These are phyloP conservation scores for Citrullus mucosospermus DNA, from an alignment of 306 rosid species.

Conservation along the genomic window DNA sequence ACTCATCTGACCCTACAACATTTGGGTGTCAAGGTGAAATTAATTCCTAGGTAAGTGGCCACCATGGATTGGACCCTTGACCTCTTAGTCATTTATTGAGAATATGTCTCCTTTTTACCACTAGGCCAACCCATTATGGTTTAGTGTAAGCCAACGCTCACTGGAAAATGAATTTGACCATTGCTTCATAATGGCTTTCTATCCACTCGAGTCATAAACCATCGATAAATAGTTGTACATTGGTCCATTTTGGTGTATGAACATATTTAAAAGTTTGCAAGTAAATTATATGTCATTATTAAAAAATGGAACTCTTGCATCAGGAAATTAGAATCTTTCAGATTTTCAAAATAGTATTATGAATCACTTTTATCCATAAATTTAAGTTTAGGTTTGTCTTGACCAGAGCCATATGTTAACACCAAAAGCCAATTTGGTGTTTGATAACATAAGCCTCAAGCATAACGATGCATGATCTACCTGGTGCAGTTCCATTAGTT, in stretches of 20 bases:
- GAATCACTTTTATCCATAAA: neutral
- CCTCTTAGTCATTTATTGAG: no score
- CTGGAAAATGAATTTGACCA: neutral
- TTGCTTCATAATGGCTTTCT: neutral
- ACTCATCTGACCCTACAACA: no score
- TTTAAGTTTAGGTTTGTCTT: neutral
- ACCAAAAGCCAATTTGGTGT: neutral
- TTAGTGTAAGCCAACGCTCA: no score
- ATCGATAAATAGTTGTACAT: neutral
- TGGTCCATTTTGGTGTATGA: neutral
- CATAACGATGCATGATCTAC: conserved; percentile 22
- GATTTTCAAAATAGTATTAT: neutral
- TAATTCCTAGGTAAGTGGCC: no score
- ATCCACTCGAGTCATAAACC: neutral
- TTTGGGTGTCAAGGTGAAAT: no score
- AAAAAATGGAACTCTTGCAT: neutral
- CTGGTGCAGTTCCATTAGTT: conserved; percentile 99
- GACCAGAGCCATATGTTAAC: neutral
- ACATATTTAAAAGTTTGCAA: neutral
- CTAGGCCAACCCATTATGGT: no score
- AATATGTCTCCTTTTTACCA: no score
- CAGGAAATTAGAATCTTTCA: neutral
- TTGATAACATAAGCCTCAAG: neutral
- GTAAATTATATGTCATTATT: neutral
- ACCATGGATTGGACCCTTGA: no score